A percentile compares a stretch with the other conserved stretches of the same genome.
phyloP scores from a whole-genome alignment of 345 rosid genomes.

The Noccaea bulbosa region DNA sequence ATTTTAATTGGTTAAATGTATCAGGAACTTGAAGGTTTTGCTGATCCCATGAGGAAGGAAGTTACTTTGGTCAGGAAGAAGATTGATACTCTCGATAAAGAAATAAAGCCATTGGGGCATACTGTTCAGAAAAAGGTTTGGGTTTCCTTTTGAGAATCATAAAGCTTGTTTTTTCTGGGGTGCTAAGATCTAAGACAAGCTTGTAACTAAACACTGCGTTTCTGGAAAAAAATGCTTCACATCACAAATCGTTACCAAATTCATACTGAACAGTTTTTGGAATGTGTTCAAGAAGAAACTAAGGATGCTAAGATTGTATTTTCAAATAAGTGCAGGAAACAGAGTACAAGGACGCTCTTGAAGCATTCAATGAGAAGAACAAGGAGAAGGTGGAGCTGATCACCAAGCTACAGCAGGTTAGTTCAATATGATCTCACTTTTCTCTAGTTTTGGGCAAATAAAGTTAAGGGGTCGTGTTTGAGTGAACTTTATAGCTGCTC shows the following conservation, averaged over 20 bases:
- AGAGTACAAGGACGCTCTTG: slow-evolving; percentile 85
- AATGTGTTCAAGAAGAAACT: neutral
- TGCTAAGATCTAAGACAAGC: slow-evolving; percentile 17
- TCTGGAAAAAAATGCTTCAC: neutral
- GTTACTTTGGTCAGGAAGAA: slow-evolving; percentile 75
- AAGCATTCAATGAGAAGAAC: slow-evolving; percentile 81
- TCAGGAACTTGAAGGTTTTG: slow-evolving; percentile 88
- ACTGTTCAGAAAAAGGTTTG: slow-evolving; percentile 89
- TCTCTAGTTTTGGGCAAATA: slow-evolving; percentile 2
- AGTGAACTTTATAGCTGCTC: slow-evolving; percentile 5
- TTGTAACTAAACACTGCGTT: neutral
- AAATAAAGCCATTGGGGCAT: slow-evolving; percentile 79
- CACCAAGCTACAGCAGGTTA: slow-evolving; percentile 83
- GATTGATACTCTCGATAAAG: slow-evolving; percentile 91
- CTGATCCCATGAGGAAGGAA: slow-evolving; percentile 98
- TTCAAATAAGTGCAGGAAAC: slow-evolving; percentile 56
- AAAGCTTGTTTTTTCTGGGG: neutral
- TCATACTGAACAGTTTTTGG: neutral
- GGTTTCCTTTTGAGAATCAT: neutral
- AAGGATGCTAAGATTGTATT: too few species aligned
- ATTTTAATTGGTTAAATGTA: neutral
- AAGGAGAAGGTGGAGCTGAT: slow-evolving; percentile 85
- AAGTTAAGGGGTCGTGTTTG: neutral
- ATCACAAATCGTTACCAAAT: neutral
- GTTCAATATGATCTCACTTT: slow-evolving; percentile 28